Percentiles rank a stretch among this genome's conserved stretches.
Evolutionary conservation across 1,284 basidiomycete genomes (phyloP).

Genomic region (Pyrrhoderma lamaoense): DNA sequence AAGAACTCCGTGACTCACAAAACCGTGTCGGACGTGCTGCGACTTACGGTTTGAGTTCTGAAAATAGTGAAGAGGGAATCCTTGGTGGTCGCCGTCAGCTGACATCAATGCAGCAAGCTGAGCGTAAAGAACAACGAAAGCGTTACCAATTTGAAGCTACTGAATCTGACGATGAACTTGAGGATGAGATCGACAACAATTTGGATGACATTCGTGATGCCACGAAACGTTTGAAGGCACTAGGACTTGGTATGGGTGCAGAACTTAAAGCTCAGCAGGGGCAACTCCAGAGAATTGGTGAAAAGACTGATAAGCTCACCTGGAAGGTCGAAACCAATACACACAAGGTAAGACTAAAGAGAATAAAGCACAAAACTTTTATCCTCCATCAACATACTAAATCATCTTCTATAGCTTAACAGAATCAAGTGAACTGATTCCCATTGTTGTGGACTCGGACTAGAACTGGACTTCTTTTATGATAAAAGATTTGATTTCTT

Average conservation of each 20-base stretch:
- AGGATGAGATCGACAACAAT: slow-evolving; percentile 88
- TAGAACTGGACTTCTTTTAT: neutral
- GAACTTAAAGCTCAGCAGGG: slow-evolving; percentile 74
- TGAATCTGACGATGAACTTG: slow-evolving; percentile 92
- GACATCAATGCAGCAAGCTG: slow-evolving; percentile 40
- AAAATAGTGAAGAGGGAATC: slow-evolving; percentile 30
- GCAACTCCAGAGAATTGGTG: slow-evolving; percentile 60
- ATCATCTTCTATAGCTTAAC: neutral
- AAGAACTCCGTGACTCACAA: slow-evolving; percentile 83
- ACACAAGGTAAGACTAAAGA: slow-evolving; percentile 50
- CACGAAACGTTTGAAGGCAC: slow-evolving; percentile 75
- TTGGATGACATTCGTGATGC: slow-evolving; percentile 83
- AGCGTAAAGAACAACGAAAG: slow-evolving; percentile 64
- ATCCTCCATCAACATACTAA: slow-evolving; percentile 2
- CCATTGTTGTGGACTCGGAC: neutral
- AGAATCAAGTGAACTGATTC: slow-evolving; percentile 6
- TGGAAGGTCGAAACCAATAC: slow-evolving; percentile 61
- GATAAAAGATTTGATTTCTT: neutral
- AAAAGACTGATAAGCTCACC: slow-evolving; percentile 64
- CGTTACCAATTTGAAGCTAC: slow-evolving; percentile 94
- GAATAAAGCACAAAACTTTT: neutral
- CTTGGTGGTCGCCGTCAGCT: slow-evolving; percentile 37
- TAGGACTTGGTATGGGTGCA: slow-evolving; percentile 80
- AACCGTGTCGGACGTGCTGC: slow-evolving; percentile 75
- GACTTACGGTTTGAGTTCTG: slow-evolving; percentile 39